Evolutionary conservation across 257 asterid genomes (phyloP), one percentile per base, ranked within the genome.

Genomic region (Rauvolfia tetraphylla): DNA sequence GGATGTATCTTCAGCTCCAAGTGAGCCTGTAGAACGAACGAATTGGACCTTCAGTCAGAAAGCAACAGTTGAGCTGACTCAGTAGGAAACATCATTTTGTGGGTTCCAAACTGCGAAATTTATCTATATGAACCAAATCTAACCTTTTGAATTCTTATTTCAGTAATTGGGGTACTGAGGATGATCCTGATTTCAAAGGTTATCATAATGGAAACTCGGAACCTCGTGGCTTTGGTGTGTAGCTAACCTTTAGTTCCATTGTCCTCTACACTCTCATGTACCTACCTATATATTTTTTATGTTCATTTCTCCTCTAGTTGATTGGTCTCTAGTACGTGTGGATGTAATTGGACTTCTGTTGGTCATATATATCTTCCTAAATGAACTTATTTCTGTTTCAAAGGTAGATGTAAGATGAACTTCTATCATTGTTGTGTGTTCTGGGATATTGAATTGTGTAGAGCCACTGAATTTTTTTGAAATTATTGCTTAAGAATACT

Each of bases 91-190:
- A 57, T 73, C 74, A 48, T 75, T 75, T 76, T 34, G 14, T 66
- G 39, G 61, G 53, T 33, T 66, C 15, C 34, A 8, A 54, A 13
- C 75, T 67, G 34, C 23, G 18, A 34, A 17, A 72, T 7, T 48
- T 49, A 31, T 58, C 41, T 73, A 18, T 27, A n/a, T 18, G 39
- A 22, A 53, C 51, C 71, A 74, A 68, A 23, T 39, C 76, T 84
- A 38, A 74, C 73, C 58, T 69, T 62, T 75, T 74, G 17, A 20
- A 23, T 49, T 54, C 68, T 82, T 80, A 68, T 79, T 69, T 61
- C 89, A 95, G 98, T 80, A 95, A 88, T 83, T 93, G 99, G 97
- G 97, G 98, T 71, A 88, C 90, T 7, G 98, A 95, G 84, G 87
- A 82, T 75, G 97, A 93, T 83, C 91, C 98, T 42, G 83, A 95